Base-by-base conservation (phyloP, 2,329 filamentous ascomycete species). In the Coniochaeta hoffmannii region DNA sequence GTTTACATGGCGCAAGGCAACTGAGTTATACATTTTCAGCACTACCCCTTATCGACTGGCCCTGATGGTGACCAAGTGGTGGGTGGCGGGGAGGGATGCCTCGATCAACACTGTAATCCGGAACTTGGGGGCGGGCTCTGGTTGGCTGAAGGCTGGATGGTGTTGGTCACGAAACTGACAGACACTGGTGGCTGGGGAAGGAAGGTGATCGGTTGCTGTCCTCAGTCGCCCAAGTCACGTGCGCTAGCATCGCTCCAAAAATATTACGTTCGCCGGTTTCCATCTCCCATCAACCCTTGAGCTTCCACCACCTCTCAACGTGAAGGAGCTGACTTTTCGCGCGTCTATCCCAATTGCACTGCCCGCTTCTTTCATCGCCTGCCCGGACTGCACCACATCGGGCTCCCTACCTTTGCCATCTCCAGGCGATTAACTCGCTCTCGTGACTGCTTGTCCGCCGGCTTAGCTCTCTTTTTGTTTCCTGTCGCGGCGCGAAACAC, bases 371-470 rank as follows among this genome's bases (percentile, higher is more conserved):
- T 53, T 30, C 53, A 55, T 53, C 49, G 30, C 49, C 22, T 32
- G 28, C 22, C 31, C 15, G 14, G n/a, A 24, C 28, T 12, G 24
- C 3, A 34, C 17, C 49, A 50, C 49, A 14, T 26, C 28, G 32
- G 5, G 32, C n/a, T n/a, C 14, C 14, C 8, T 22, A 32, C 19
- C 24, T 50, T 50, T 19, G 28, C 31, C 19, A 50, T 50, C 46
- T 54, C 50, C 46, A 61, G 59, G 59, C 57, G 60, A 59, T 34
- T 50, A 56, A 61, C 60, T 59, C 60, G 60, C 50, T 38, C 14
- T 19, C 22, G 9, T n/a, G 4, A 32, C 12, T 50, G 58, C 31
- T 19, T n/a, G 14, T 24, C 49, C 3, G 17, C 49, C 14, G 54
- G 57, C 57, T 55, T 54, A 51, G 15, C 31, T 55, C 31, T 55